These are phyloP conservation scores for Epichloe bromicola DNA, from an alignment of 2,329 filamentous ascomycete species.

Conservation along the genomic window DNA sequence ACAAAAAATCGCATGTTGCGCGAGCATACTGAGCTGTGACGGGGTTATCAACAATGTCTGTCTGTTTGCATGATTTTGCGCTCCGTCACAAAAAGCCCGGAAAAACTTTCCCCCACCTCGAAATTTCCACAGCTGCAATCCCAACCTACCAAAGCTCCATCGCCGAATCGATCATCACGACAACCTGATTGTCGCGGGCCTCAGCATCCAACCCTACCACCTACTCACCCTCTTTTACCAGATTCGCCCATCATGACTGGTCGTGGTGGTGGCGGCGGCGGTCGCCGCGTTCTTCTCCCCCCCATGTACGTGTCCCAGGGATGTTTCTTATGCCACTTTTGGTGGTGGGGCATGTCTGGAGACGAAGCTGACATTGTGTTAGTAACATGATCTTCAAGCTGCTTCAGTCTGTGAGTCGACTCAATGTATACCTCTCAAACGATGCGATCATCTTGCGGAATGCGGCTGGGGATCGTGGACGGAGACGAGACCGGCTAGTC, in stretches of 20 bases:
- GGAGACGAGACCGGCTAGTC: background rate
- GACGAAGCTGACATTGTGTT: slow-evolving; percentile 12
- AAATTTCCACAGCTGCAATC: slow-evolving; percentile 2
- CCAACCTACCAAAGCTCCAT: slow-evolving; percentile 1
- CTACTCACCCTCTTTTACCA: background rate
- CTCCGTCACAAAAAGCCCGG: background rate
- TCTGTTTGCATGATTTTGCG: background rate
- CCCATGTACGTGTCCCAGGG: slow-evolving; percentile 31
- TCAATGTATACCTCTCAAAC: background rate
- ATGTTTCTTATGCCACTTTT: background rate
- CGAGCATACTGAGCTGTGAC: too few relatives aligned
- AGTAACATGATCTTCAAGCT: slow-evolving; percentile 56
- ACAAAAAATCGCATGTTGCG: too few relatives aligned
- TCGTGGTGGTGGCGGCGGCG: slow-evolving; percentile 45
- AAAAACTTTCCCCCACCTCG: slow-evolving; percentile 6
- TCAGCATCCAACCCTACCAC: background rate
- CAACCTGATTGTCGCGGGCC: slow-evolving; percentile 2
- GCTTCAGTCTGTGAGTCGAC: slow-evolving; percentile 43
- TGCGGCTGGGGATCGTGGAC: background rate
- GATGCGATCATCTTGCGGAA: background rate
- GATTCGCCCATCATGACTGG: slow-evolving; percentile 36
- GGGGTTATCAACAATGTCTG: too few relatives aligned
- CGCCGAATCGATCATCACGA: background rate
- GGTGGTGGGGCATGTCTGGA: background rate
- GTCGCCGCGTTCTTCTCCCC: slow-evolving; percentile 46